A percentile compares a stretch with the other conserved stretches of the same genome.
Conservation (phyloP, 1,284 basidiomycete genomes). For the Phylloboletellus chloephorus region DNA sequence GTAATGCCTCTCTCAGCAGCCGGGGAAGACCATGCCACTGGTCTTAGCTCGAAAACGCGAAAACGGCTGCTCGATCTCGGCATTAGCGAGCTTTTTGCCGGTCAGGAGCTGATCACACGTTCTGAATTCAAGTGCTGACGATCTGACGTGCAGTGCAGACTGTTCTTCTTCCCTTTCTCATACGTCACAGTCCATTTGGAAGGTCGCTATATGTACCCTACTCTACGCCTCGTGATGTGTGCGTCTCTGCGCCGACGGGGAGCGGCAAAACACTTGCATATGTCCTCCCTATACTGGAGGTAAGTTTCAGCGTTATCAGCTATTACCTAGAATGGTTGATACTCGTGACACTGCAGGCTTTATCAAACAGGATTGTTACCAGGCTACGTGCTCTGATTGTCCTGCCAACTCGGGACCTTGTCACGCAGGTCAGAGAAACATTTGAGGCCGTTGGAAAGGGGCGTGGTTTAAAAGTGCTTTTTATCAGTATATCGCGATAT, state of each 20-base stretch:
- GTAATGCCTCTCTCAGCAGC: slow-evolving; percentile 45
- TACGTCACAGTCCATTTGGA: slow-evolving; percentile 40
- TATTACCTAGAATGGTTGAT: slow-evolving; percentile 4
- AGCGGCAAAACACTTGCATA: slow-evolving; percentile 97
- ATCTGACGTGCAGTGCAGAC: slow-evolving; percentile 64
- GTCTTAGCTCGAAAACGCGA: slow-evolving; percentile 58
- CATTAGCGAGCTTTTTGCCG: slow-evolving; percentile 80
- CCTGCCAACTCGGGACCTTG: slow-evolving; percentile 93
- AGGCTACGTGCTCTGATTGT: slow-evolving; percentile 89
- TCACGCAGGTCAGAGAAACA: slow-evolving; percentile 87
- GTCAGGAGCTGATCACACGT: slow-evolving; percentile 40
- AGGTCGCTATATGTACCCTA: slow-evolving; percentile 64
- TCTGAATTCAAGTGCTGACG: slow-evolving; percentile 6
- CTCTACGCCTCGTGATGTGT: slow-evolving; percentile 73
- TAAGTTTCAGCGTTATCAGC: slow-evolving; percentile 27
- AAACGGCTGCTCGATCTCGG: slow-evolving; percentile 69
- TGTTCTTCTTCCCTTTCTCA: slow-evolving; percentile 71
- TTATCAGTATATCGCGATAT: background rate
- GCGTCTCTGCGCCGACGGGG: slow-evolving; percentile 96
- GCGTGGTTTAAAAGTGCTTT: slow-evolving; percentile 73
- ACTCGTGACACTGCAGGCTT: slow-evolving; percentile 42
- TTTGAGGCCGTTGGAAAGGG: slow-evolving; percentile 84
- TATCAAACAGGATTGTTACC: slow-evolving; percentile 71
- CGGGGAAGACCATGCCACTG: slow-evolving; percentile 39
- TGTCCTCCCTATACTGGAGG: slow-evolving; percentile 88